Percentiles rank a stretch among this genome's conserved stretches.
These are phyloP conservation scores for Solanum ossicruentum DNA, from an alignment of 257 asterid genomes.

Conservation along the genomic window DNA sequence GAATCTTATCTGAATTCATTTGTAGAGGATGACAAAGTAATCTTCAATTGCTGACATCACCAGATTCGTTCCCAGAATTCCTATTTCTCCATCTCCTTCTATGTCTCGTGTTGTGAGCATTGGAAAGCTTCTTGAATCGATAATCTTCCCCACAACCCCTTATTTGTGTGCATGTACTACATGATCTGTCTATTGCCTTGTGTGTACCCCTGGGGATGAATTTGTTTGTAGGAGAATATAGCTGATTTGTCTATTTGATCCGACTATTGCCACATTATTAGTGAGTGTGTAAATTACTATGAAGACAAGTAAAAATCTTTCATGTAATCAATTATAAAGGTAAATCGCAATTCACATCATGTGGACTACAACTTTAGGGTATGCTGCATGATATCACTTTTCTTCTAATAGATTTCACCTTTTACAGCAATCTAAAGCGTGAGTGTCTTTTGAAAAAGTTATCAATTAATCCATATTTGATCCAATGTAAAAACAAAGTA, in stretches of 20 bases:
- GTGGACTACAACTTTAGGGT: neutral
- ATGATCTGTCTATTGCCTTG: neutral
- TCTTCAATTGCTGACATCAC: slow-evolving; percentile 71
- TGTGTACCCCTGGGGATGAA: neutral
- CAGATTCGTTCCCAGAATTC: slow-evolving; percentile 56
- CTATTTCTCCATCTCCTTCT: slow-evolving; percentile 71
- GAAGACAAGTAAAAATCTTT: neutral
- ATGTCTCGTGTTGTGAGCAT: slow-evolving; percentile 76
- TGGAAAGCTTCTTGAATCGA: slow-evolving; percentile 89
- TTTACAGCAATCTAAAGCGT: neutral
- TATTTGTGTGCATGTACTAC: neutral
- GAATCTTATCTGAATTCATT: slow-evolving; percentile 56
- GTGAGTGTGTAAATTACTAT: neutral
- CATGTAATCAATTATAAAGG: neutral
- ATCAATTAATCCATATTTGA: neutral
- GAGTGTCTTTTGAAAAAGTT: neutral
- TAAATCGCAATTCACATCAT: neutral
- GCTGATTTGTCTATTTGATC: neutral
- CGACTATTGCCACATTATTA: neutral
- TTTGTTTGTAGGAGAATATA: neutral
- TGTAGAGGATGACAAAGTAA: slow-evolving; percentile 59
- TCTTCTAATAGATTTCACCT: neutral
- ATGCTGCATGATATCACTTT: neutral
- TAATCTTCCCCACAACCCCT: slow-evolving; percentile 6
- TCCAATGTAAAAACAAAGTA: neutral